phyloP scores from a whole-genome alignment of 768 basidiomycete species.

The Hericium erinaceus region DNA sequence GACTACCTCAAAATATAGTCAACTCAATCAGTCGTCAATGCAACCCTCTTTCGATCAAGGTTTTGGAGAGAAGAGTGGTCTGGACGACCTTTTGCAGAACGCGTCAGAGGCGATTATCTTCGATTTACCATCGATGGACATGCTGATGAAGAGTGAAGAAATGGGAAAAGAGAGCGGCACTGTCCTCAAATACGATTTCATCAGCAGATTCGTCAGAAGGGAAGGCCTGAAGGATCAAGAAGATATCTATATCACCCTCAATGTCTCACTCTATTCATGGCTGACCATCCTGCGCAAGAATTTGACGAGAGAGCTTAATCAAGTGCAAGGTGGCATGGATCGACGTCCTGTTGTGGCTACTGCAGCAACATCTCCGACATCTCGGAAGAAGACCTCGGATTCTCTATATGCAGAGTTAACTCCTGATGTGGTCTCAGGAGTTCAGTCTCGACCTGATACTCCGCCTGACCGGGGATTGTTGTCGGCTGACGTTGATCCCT shows the following conservation, averaged over 20 bases:
- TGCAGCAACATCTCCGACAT: constrained; percentile 5
- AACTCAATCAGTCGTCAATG: constrained; percentile 38
- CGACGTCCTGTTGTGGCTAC: constrained; percentile 25
- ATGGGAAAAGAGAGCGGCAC: constrained; percentile 28
- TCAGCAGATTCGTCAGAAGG: constrained; percentile 54
- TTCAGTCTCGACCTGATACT: no score
- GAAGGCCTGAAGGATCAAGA: constrained; percentile 43
- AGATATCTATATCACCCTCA: constrained; percentile 80
- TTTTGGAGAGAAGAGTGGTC: constrained; percentile 44
- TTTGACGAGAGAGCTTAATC: constrained; percentile 68
- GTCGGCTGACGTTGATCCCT: no score
- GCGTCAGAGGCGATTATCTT: constrained; percentile 68
- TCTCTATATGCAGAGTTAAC: no score
- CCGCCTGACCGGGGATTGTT: no score
- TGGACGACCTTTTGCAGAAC: constrained; percentile 48
- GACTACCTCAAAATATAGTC: constrained; percentile 65
- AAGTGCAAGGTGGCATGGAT: constrained; percentile 51
- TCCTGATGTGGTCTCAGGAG: no score
- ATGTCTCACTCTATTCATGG: constrained; percentile 77
- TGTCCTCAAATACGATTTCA: constrained; percentile 57
- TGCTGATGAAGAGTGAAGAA: constrained; percentile 73
- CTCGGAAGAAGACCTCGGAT: neutral
- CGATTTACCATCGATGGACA: constrained; percentile 72
- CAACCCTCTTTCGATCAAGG: constrained; percentile 26
- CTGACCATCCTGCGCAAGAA: constrained; percentile 70